Evolutionary conservation across 2,329 filamentous ascomycete species (phyloP).

Genomic region (Huntiella moniliformis): DNA sequence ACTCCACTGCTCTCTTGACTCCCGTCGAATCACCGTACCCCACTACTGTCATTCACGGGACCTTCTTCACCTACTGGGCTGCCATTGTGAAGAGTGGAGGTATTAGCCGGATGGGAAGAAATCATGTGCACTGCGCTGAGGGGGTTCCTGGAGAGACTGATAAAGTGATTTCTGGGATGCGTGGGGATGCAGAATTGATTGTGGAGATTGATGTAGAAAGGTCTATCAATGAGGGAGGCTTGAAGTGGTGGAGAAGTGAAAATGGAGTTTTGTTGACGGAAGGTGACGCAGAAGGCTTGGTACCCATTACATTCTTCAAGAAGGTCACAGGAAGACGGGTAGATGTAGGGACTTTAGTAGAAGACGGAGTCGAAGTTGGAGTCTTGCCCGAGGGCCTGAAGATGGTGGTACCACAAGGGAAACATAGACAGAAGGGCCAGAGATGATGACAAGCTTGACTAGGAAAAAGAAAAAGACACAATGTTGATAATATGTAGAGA

Average conservation of each 20-base stretch:
- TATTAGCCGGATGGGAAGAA: slow-evolving; percentile 61
- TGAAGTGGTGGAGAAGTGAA: slow-evolving; percentile 62
- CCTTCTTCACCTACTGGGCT: slow-evolving; percentile 64
- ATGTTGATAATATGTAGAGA: neutral
- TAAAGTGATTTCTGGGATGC: slow-evolving; percentile 60
- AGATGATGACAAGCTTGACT: slow-evolving; percentile 7
- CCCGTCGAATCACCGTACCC: slow-evolving; percentile 47
- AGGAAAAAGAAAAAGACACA: slow-evolving; percentile 10
- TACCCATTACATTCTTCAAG: slow-evolving; percentile 51
- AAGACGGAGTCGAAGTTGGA: slow-evolving; percentile 44
- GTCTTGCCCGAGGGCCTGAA: slow-evolving; percentile 46
- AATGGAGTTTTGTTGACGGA: slow-evolving; percentile 58
- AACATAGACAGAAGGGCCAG: slow-evolving; percentile 20
- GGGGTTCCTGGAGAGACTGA: slow-evolving; percentile 34
- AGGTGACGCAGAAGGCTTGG: slow-evolving; percentile 36
- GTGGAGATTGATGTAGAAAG: slow-evolving; percentile 56
- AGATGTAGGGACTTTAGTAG: slow-evolving; percentile 48
- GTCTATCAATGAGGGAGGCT: slow-evolving; percentile 39
- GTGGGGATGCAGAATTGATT: slow-evolving; percentile 55
- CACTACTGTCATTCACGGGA: slow-evolving; percentile 61
- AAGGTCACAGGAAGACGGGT: slow-evolving; percentile 45
- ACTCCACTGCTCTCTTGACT: slow-evolving; percentile 50
- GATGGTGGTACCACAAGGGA: slow-evolving; percentile 27
- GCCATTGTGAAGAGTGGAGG: slow-evolving; percentile 60
- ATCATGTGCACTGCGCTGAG: slow-evolving; percentile 77